phyloP scores from a whole-genome alignment of 768 basidiomycete genomes.

The Rhodotorula taiwanensis region DNA sequence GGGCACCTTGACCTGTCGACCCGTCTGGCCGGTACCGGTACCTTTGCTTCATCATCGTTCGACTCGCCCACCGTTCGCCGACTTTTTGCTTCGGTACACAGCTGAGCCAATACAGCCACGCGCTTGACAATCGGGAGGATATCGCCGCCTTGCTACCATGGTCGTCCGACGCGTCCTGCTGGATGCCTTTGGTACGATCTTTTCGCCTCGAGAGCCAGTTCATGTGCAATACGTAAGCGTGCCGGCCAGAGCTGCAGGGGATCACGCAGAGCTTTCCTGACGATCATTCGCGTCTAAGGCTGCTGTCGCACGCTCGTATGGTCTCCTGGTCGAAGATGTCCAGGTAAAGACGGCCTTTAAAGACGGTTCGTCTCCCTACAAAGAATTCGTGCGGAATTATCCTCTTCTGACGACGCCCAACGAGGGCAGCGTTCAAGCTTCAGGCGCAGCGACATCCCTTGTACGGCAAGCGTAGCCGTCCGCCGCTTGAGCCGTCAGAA shows the following conservation, averaged over 20 bases:
- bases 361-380: conserved; percentile 1
- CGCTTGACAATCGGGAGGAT: no score
- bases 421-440: conserved; percentile 10
- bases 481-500: conserved; percentile 1
- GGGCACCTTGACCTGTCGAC: no score
- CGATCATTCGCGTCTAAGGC: neutral
- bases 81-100: no score
- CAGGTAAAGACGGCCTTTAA: conserved; percentile 16
- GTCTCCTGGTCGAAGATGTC: conserved; percentile 1
- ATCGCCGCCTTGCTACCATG: neutral
- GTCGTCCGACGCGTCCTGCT: conserved; percentile 25
- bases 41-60: no score
- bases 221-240: conserved; percentile 29
- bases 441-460: conserved; percentile 11
- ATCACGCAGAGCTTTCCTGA: no score
- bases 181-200: conserved; percentile 35
- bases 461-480: conserved; percentile 28
- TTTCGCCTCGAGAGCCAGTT: conserved; percentile 19
- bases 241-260: no score
- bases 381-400: no score
- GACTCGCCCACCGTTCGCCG: no score
- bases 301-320: conserved; percentile 4
- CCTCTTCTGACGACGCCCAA: no score
- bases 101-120: no score
- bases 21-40: no score